Conservation (phyloP, 768 basidiomycete genomes). For the Termitomyces titanicus region DNA sequence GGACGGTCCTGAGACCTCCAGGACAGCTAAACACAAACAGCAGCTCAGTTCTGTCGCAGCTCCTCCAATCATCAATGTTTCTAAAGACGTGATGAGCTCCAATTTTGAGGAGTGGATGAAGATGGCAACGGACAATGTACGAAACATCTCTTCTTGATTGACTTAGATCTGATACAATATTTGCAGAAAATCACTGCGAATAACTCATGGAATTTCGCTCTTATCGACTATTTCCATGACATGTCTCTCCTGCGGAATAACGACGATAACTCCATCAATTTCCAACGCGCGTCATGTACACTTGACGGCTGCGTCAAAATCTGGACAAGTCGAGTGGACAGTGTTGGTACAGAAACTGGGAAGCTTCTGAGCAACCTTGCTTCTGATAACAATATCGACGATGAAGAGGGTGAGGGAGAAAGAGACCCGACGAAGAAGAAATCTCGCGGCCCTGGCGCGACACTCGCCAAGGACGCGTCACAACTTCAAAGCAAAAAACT, state of each 20-base stretch:
- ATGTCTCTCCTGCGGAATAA: slow-evolving; percentile 94
- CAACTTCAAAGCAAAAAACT: slow-evolving; percentile 88
- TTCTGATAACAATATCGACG: slow-evolving; percentile 46
- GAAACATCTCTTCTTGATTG: slow-evolving; percentile 23
- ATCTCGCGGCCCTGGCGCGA: slow-evolving; percentile 69
- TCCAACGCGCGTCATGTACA: slow-evolving; percentile 96
- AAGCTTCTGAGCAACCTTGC: slow-evolving; percentile 91
- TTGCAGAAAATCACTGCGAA: slow-evolving; percentile 95
- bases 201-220: slow-evolving; percentile 96
- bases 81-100: slow-evolving; percentile 82
- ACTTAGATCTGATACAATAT: slow-evolving; percentile 10
- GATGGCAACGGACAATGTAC: slow-evolving; percentile 96
- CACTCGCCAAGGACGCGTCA: slow-evolving; percentile 82
- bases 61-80: slow-evolving; percentile 55
- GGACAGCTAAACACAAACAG: slow-evolving; percentile 54
- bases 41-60: slow-evolving; percentile 60
- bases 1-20: slow-evolving; percentile 39
- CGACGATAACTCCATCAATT: slow-evolving; percentile 95
- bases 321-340: slow-evolving; percentile 97
- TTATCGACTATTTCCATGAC: slow-evolving; percentile 99
- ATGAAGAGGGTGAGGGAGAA: slow-evolving; percentile 62
- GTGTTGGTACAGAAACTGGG: slow-evolving; percentile 93
- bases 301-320: slow-evolving; percentile 99
- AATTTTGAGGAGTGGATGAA: slow-evolving; percentile 99
- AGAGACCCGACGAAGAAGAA: slow-evolving; percentile 58